Evolutionary conservation across 2,329 filamentous ascomycete genomes (phyloP).

Genomic region (Penicillium sp.): DNA sequence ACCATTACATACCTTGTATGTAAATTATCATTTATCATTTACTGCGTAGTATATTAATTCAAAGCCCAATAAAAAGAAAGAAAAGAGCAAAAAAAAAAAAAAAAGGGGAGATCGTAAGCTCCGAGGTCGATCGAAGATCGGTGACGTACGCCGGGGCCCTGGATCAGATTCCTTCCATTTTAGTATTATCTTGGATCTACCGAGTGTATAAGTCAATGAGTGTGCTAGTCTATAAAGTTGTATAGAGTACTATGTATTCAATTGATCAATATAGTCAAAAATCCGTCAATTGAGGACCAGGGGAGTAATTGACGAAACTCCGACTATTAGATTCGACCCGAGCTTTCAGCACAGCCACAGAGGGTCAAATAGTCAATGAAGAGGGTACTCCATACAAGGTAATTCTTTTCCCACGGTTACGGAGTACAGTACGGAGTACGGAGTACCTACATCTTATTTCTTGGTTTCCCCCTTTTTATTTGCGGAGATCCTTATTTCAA

Average conservation of each 20-base stretch:
- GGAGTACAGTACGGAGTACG: too few species aligned
- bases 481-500: not conserved
- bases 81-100: conserved; percentile 1
- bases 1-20: conserved; percentile 2
- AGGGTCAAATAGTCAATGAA: not conserved
- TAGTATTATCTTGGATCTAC: too few species aligned
- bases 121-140: conserved; percentile 23
- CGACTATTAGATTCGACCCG: conserved; percentile 7
- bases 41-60: too few species aligned
- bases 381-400: not conserved
- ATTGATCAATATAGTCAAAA: too few species aligned
- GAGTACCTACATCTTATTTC: too few species aligned
- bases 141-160: conserved; percentile 19
- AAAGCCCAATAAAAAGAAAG: not conserved
- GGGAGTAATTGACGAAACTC: not conserved
- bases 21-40: not conserved
- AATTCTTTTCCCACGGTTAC: not conserved
- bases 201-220: too few species aligned
- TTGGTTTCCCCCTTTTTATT: not conserved
- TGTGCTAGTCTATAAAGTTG: too few species aligned
- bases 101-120: conserved; percentile 18
- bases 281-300: not conserved
- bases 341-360: conserved; percentile 10
- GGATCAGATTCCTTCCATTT: not conserved
- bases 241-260: not conserved